phyloP scores from a whole-genome alignment of 495 filamentous ascomycete species.

The Aspergillus bridgeri region DNA sequence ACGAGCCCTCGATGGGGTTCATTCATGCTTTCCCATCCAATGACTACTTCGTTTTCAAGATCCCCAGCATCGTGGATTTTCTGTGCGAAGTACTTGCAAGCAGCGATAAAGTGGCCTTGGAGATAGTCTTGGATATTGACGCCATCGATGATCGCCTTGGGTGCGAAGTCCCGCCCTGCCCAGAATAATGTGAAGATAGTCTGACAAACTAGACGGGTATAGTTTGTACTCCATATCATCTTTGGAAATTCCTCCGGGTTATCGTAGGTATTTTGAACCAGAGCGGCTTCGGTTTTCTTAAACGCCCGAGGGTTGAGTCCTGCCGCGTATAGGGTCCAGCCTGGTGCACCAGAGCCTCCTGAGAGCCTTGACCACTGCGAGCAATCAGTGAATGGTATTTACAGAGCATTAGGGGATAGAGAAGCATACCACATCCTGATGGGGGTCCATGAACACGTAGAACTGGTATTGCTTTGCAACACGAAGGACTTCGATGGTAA shows the following conservation, averaged over 20 bases:
- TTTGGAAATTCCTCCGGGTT: slow-evolving; percentile 86
- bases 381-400: slow-evolving; percentile 10
- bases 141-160: slow-evolving; percentile 92
- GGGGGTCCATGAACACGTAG: slow-evolving; percentile 95
- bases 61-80: slow-evolving; percentile 88
- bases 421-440: slow-evolving; percentile 83
- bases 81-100: slow-evolving; percentile 74
- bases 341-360: slow-evolving; percentile 90
- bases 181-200: slow-evolving; percentile 96
- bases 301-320: slow-evolving; percentile 85
- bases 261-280: slow-evolving; percentile 94
- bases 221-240: slow-evolving; percentile 99
- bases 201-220: slow-evolving; percentile 79
- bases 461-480: slow-evolving; percentile 88
- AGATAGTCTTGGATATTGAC: slow-evolving; percentile 96
- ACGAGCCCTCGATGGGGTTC: slow-evolving; percentile 90
- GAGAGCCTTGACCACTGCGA: slow-evolving; percentile 85
- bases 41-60: slow-evolving; percentile 80
- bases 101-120: slow-evolving; percentile 79
- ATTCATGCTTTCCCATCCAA: slow-evolving; percentile 95
- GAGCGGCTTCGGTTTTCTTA: slow-evolving; percentile 80
- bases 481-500: slow-evolving; percentile 81
- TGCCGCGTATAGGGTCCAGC: slow-evolving; percentile 96
- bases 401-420: neutral
- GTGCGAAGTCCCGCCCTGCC: slow-evolving; percentile 87